Evolutionary conservation across 1,284 basidiomycete species (phyloP).

Genomic region (Calocybe gambosa): DNA sequence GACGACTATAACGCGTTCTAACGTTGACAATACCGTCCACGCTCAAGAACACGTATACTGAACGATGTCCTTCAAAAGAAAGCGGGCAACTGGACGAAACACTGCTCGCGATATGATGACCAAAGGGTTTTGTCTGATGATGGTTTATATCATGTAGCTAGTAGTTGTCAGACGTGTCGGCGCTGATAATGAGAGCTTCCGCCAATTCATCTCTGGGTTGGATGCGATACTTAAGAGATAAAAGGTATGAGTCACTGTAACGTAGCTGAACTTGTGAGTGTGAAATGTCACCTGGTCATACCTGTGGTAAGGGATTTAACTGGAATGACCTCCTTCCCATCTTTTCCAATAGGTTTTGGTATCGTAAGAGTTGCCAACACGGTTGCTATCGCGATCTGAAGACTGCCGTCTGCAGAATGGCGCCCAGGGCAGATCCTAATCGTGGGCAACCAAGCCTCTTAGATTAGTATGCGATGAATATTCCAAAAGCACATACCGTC

Average conservation of each 20-base stretch:
- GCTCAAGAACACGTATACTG: too few relatives aligned
- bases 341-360: constrained; percentile 5
- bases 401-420: constrained; percentile 12
- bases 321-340: constrained; percentile 4
- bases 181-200: background rate
- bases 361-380: constrained; percentile 14
- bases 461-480: too few relatives aligned
- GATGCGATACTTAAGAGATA: background rate
- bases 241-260: background rate
- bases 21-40: too few relatives aligned
- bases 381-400: constrained; percentile 15
- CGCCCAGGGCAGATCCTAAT: constrained; percentile 17
- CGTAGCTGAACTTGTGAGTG: background rate
- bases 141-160: background rate
- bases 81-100: too few relatives aligned
- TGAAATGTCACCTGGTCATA: background rate
- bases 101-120: too few relatives aligned
- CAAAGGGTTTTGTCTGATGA: too few relatives aligned
- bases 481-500: constrained; percentile 2
- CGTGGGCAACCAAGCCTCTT: background rate
- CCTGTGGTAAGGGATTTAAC: background rate
- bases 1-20: too few relatives aligned
- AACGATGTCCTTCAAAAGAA: too few relatives aligned
- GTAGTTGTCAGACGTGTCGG: background rate
- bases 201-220: background rate